Evolutionary conservation across 2,329 filamentous ascomycete genomes (phyloP).

Genomic region (Scedosporium minutisporum): DNA sequence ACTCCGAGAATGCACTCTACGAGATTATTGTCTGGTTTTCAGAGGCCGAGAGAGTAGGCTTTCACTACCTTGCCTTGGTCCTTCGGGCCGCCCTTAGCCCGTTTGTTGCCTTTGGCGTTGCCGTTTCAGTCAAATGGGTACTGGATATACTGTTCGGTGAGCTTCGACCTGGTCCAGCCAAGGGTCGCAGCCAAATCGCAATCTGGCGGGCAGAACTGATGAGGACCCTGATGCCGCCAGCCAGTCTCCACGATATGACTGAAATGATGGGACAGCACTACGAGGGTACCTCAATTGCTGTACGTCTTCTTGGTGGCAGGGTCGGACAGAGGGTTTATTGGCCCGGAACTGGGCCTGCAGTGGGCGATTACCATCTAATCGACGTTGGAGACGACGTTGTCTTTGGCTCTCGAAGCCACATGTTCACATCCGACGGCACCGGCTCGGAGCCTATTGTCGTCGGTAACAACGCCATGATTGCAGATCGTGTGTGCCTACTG

Average conservation of each 20-base stretch:
- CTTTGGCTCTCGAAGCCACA: slow-evolving; percentile 44
- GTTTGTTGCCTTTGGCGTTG: slow-evolving; percentile 32
- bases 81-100: slow-evolving; percentile 30
- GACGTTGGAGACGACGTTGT: slow-evolving; percentile 50
- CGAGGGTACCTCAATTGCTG: slow-evolving; percentile 40
- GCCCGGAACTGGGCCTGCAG: slow-evolving; percentile 44
- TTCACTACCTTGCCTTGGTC: slow-evolving; percentile 38
- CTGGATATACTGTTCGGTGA: slow-evolving; percentile 31
- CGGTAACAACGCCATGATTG: slow-evolving; percentile 42
- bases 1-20: slow-evolving; percentile 24
- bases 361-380: slow-evolving; percentile 44
- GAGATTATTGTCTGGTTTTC: slow-evolving; percentile 40
- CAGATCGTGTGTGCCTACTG: slow-evolving; percentile 42
- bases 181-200: slow-evolving; percentile 23
- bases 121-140: slow-evolving; percentile 27
- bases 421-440: slow-evolving; percentile 41
- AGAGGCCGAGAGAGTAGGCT: slow-evolving; percentile 32
- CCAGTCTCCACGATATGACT: slow-evolving; percentile 36
- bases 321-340: slow-evolving; percentile 46
- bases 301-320: slow-evolving; percentile 40
- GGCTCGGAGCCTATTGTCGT: slow-evolving; percentile 39
- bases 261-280: slow-evolving; percentile 45
- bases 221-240: slow-evolving; percentile 31
- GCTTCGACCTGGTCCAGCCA: slow-evolving; percentile 21
- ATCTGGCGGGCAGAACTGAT: slow-evolving; percentile 35